A percentile compares a stretch with the other conserved stretches of the same genome.
phyloP scores from a whole-genome alignment of 208 protist species.

The Crithidia expoeki region DNA sequence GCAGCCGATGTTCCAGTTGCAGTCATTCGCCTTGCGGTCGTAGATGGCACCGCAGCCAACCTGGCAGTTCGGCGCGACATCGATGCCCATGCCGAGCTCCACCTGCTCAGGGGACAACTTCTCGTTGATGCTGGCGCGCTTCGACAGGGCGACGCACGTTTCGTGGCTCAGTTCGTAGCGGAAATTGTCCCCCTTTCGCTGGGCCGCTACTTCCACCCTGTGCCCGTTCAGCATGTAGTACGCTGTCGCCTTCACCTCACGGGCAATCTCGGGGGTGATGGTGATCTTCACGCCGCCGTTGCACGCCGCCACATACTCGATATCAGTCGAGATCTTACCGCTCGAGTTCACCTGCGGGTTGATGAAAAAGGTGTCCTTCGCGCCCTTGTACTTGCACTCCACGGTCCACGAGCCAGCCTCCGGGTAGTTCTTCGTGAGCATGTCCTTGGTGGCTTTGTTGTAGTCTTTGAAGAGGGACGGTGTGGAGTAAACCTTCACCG shows the following conservation, averaged over 20 bases:
- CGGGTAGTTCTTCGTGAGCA: conserved; percentile 74
- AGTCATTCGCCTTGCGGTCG: conserved; percentile 51
- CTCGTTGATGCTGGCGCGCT: conserved; percentile 62
- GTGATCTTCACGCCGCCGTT: conserved; percentile 57
- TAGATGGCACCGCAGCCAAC: conserved; percentile 67
- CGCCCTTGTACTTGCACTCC: conserved; percentile 81
- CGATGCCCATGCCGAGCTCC: conserved; percentile 63
- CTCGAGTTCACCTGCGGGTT: conserved; percentile 54
- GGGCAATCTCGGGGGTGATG: conserved; percentile 38
- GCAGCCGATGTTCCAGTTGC: conserved; percentile 70
- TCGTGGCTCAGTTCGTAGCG: conserved; percentile 57
- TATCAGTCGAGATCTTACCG: conserved; percentile 50
- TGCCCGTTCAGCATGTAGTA: conserved; percentile 56
- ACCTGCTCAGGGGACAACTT: conserved; percentile 62
- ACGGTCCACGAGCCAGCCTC: conserved; percentile 59
- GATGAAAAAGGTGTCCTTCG: conserved; percentile 59
- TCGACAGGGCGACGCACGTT: conserved; percentile 39
- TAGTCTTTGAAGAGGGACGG: conserved; percentile 78
- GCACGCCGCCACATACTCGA: conserved; percentile 66
- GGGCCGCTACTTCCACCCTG: conserved; percentile 59
- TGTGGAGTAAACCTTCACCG: conserved; percentile 26
- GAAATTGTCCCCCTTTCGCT: conserved; percentile 46
- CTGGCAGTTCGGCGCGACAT: conserved; percentile 57
- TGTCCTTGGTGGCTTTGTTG: conserved; percentile 78
- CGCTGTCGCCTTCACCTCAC: conserved; percentile 43